Evolutionary conservation across 768 basidiomycete genomes (phyloP).

Genomic region (Porphyrellus cyaneotinctus): DNA sequence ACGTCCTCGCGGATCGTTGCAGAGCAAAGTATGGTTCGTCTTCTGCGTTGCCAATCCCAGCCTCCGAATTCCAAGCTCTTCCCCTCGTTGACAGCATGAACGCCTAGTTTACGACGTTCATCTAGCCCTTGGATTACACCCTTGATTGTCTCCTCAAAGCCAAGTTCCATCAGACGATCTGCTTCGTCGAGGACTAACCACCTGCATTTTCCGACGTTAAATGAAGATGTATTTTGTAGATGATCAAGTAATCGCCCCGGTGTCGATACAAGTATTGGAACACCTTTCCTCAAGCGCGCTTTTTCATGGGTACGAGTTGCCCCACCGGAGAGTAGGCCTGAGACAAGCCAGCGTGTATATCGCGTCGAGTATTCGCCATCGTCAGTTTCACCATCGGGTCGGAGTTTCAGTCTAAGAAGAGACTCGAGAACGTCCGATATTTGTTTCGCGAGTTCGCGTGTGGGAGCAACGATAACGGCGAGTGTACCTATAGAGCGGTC

Average conservation of each 20-base stretch:
- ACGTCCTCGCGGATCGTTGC: slow-evolving; percentile 96
- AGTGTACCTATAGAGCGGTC: slow-evolving; percentile 93
- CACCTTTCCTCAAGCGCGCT: slow-evolving; percentile 87
- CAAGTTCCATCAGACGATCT: slow-evolving; percentile 95
- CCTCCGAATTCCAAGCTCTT: slow-evolving; percentile 71
- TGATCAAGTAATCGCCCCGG: slow-evolving; percentile 95
- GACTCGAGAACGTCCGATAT: slow-evolving; percentile 92
- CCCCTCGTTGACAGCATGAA: slow-evolving; percentile 61
- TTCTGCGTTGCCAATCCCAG: slow-evolving; percentile 76
- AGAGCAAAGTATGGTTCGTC: slow-evolving; percentile 90
- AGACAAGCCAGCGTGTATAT: slow-evolving; percentile 89
- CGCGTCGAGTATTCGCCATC: slow-evolving; percentile 42
- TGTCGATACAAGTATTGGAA: slow-evolving; percentile 93
- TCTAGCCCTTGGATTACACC: slow-evolving; percentile 87
- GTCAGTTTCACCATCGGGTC: slow-evolving; percentile 51
- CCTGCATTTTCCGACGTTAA: slow-evolving; percentile 88
- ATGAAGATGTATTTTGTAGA: slow-evolving; percentile 89
- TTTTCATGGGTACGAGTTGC: slow-evolving; percentile 94
- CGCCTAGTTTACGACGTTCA: slow-evolving; percentile 70
- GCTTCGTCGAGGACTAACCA: slow-evolving; percentile 98
- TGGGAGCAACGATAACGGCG: slow-evolving; percentile 91
- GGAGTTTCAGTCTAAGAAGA: slow-evolving; percentile 71
- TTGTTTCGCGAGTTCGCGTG: slow-evolving; percentile 93
- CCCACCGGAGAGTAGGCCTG: slow-evolving; percentile 92
- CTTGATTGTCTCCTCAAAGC: slow-evolving; percentile 92